Base-by-base conservation (phyloP, 75 land plant genomes). In the Selaginella tamariscina region DNA sequence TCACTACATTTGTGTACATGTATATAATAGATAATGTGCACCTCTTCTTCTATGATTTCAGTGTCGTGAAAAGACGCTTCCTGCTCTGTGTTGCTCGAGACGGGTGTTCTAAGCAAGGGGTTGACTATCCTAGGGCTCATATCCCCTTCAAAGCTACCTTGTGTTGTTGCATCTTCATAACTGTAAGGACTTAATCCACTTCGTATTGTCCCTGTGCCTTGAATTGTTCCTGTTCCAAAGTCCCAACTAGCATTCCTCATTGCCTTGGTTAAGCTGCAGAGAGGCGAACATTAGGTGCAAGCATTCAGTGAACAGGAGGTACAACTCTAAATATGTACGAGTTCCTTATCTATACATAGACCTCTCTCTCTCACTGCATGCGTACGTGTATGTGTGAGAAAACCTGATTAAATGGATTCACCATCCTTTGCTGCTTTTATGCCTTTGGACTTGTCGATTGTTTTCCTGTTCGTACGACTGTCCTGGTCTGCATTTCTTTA, bases 161-260 rank as follows among this genome's bases (percentile, higher is more conserved):
- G n/a, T n/a, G n/a, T n/a, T n/a, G 80, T 84, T 73, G 54, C 75
- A 22, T 55, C 28, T 23, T 29, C 68, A 56, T 32, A 54, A 29
- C 65, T 71, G 65, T 75, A 82, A 23, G 85, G 81, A 27, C 68
- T 94, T 56, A 79, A 66, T 68, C 72, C 84, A 86, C 82, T 88
- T 31, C 80, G 79, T 24, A 85, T 67, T 49, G 95, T 94, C 33
- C 96, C 91, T 30, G 88, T 84, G 54, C 81, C 70, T 39, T 39
- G 49, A 44, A 72, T 32, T 2, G 73, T 81, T 70, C 85, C 77
- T 20, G 82, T 81, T 63, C 87, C 82, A 73, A 86, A 85, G 62
- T 86, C 87, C 91, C 95, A 83, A 63, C 91, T 84, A 68, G 83
- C 77, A 82, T 85, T 87, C 64, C 67, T 87, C 2, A 73, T 49